These are phyloP conservation scores for Proliferodiscus dingleyae DNA, from an alignment of 2,329 filamentous ascomycete genomes.

Conservation along the genomic window DNA sequence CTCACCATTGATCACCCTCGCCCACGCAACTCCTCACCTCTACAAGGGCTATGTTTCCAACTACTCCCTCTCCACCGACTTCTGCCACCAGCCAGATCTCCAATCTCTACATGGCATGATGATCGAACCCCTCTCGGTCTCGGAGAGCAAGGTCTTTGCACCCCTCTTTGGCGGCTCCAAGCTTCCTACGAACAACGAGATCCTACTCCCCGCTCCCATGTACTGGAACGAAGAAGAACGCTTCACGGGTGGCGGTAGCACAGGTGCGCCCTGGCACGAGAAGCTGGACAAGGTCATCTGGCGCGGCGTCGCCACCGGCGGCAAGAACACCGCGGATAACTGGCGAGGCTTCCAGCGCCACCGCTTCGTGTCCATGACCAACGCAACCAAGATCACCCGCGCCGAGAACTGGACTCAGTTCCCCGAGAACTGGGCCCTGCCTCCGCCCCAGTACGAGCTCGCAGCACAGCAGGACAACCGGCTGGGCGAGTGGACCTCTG, in stretches of 20 bases:
- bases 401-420: slow-evolving; percentile 25
- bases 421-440: slow-evolving; percentile 51
- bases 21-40: slow-evolving; percentile 36
- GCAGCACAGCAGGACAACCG: slow-evolving; percentile 38
- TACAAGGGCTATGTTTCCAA: slow-evolving; percentile 36
- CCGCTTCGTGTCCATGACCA: slow-evolving; percentile 49
- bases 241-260: slow-evolving; percentile 50
- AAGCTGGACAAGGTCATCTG: slow-evolving; percentile 54
- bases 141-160: slow-evolving; percentile 48
- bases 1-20: slow-evolving; percentile 44
- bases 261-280: slow-evolving; percentile 50
- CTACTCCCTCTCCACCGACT: slow-evolving; percentile 38
- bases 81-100: slow-evolving; percentile 50
- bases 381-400: slow-evolving; percentile 37
- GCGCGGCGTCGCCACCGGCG: slow-evolving; percentile 61
- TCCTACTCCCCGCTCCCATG: slow-evolving; percentile 58
- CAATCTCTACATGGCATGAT: slow-evolving; percentile 50
- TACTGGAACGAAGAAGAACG: slow-evolving; percentile 54
- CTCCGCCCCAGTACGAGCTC: slow-evolving; percentile 43
- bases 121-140: slow-evolving; percentile 45
- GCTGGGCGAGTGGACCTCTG: slow-evolving; percentile 33
- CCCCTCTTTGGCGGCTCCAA: slow-evolving; percentile 59
- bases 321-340: slow-evolving; percentile 41
- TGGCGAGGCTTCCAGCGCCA: slow-evolving; percentile 53
- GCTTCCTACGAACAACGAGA: slow-evolving; percentile 56